Percentiles rank a stretch among this genome's conserved stretches.
These are phyloP conservation scores for Colletotrichum neosansevieriae DNA, from an alignment of 2,329 filamentous ascomycete genomes.

Conservation along the genomic window DNA sequence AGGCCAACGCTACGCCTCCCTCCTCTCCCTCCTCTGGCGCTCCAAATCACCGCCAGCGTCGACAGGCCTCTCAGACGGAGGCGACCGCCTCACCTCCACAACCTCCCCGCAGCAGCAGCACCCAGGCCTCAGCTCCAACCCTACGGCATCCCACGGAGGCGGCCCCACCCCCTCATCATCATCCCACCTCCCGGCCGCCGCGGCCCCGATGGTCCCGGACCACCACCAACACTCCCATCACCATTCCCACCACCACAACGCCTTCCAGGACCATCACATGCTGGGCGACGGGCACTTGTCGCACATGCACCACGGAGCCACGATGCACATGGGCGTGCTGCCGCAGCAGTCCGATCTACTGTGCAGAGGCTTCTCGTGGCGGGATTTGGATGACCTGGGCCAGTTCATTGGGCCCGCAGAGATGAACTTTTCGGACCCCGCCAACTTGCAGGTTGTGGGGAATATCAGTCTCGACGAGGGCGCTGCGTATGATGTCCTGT, in stretches of 20 bases:
- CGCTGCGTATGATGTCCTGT: slow-evolving; percentile 31
- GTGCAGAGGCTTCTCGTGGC: slow-evolving; percentile 71
- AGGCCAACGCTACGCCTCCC: slow-evolving; percentile 70
- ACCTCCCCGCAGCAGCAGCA: neutral
- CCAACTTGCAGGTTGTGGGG: slow-evolving; percentile 10
- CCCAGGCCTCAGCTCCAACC: neutral
- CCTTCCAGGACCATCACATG: too few relatives aligned
- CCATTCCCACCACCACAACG: neutral
- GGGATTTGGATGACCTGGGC: slow-evolving; percentile 69
- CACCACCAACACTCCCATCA: neutral
- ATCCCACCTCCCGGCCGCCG: too few relatives aligned
- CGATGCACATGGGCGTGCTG: neutral
- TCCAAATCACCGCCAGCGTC: slow-evolving; percentile 43
- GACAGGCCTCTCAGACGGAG: slow-evolving; percentile 40
- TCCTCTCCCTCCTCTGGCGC: slow-evolving; percentile 71
- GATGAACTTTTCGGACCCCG: slow-evolving; percentile 25
- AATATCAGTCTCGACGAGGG: slow-evolving; percentile 21
- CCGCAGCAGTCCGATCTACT: slow-evolving; percentile 40
- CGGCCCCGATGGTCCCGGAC: too few relatives aligned
- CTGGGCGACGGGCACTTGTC: neutral
- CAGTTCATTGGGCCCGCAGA: slow-evolving; percentile 56
- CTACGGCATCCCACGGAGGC: too few relatives aligned
- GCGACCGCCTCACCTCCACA: neutral
- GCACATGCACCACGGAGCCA: neutral
- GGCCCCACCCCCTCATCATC: too few relatives aligned